phyloP scores from a whole-genome alignment of 495 filamentous ascomycete genomes.

The Aspergillus coremiiformis region DNA sequence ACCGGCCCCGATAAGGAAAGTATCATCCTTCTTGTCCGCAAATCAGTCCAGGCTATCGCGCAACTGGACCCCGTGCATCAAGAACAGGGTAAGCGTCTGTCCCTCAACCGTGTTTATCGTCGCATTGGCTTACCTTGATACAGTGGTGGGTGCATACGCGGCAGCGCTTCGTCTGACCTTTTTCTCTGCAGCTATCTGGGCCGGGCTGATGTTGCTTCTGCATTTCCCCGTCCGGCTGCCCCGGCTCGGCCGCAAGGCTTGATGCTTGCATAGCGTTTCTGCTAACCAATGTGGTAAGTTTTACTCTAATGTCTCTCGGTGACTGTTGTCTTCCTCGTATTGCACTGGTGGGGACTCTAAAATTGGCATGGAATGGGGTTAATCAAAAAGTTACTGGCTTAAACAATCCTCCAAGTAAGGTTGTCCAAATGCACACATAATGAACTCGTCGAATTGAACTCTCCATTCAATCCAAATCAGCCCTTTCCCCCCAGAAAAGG shows the following conservation, averaged over 20 bases:
- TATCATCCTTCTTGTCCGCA: constrained; percentile 46
- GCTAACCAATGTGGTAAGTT: neutral
- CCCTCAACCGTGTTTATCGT: neutral
- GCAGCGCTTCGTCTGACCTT: constrained; percentile 50
- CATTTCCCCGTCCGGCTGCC: constrained; percentile 48
- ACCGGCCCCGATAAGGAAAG: constrained; percentile 44
- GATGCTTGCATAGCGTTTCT: neutral
- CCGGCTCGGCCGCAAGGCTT: constrained; percentile 38
- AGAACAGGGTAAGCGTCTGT: constrained; percentile 40
- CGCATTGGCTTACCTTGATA: constrained; percentile 10
- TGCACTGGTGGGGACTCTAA: neutral
- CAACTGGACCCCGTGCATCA: constrained; percentile 43
- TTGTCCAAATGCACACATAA: too few species aligned
- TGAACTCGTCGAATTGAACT: too few species aligned
- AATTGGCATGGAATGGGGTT: neutral
- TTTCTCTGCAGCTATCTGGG: constrained; percentile 43
- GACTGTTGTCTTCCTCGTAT: neutral
- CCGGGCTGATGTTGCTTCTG: constrained; percentile 40
- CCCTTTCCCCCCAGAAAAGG: neutral
- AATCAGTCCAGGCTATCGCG: constrained; percentile 45
- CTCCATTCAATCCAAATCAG: neutral
- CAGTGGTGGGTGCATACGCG: constrained; percentile 53
- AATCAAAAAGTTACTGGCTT: neutral
- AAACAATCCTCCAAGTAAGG: neutral
- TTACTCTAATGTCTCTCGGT: neutral